Evolutionary conservation across 116 monocot genomes (phyloP).

Genomic region (Dioscorea cayenensis): DNA sequence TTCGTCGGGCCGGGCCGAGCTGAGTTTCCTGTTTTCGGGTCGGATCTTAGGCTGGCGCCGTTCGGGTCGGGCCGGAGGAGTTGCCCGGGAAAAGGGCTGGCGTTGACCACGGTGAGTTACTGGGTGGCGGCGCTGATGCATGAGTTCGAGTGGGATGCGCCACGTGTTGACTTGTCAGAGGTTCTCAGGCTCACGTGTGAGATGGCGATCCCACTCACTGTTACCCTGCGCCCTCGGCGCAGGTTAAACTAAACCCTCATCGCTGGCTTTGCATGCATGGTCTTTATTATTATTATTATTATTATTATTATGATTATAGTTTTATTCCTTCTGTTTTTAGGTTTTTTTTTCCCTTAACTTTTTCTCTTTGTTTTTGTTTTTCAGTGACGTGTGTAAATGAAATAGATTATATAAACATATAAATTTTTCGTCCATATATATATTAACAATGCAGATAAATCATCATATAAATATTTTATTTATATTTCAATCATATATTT

Average conservation of each 20-base stretch:
- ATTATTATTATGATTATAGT: too few relatives aligned
- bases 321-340: too few relatives aligned
- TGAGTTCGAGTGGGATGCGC: conserved; percentile 19
- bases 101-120: conserved; percentile 31
- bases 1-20: conserved; percentile 3
- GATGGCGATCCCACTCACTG: conserved; percentile 30
- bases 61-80: conserved; percentile 48
- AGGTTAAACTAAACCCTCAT: not conserved
- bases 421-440: too few relatives aligned
- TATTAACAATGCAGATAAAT: too few relatives aligned
- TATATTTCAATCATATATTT: too few relatives aligned
- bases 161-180: conserved; percentile 31
- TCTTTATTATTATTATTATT: too few relatives aligned
- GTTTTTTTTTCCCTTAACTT: too few relatives aligned
- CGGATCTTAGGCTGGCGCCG: conserved; percentile 51
- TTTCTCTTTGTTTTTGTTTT: too few relatives aligned
- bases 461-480: too few relatives aligned
- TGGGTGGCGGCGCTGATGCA: conserved; percentile 48
- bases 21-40: conserved; percentile 19
- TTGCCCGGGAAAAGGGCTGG: conserved; percentile 49
- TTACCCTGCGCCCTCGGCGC: conserved; percentile 17
- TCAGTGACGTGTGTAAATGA: too few relatives aligned
- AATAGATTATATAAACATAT: too few relatives aligned
- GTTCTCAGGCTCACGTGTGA: conserved; percentile 41
- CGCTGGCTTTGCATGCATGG: too few relatives aligned